Evolutionary conservation across 768 basidiomycete genomes (phyloP), one percentile per base, ranked within the genome.

Genomic region (Hemileccinum rubropunctum): DNA sequence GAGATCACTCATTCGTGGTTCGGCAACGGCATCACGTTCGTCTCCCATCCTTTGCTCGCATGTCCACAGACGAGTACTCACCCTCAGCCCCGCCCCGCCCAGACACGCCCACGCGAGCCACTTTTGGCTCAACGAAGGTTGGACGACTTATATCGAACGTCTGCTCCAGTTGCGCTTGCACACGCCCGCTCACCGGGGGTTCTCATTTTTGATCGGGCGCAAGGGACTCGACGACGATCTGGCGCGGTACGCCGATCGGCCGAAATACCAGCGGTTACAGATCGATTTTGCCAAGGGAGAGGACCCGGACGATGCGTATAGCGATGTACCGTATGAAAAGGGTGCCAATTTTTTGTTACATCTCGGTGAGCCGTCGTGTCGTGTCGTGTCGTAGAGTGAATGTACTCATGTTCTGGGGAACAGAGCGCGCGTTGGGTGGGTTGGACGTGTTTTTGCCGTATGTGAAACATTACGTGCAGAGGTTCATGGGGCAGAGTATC

Each of bases 101-200:
- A 80, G 84, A 0, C 86, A 88, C 44, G 82, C 84, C 1, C 62
- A 90, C 50, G 81, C 86, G 3, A 76, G 79, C 4, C 87, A 90
- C 67, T 91, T 91, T 71, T 91, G 89, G 88, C 80, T 93, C 34
- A 93, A 92, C 64, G 89, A 94, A 72, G 88, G 92, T 23, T 95
- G 90, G 87, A 97, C 95, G 28, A 94, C 90, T 0, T 98, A 94
- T 62, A 84, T 90, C 27, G 95, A 98, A 64, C 83, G 93, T 14
- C 69, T 95, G 6, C 73, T 95, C 45, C 82, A 83, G 42, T 75
- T 83, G 51, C 70, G 74, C 38, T 71, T 93, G 3, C 82, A 92
- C 65, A 80, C 86, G 0, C 82, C 88, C 15, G 82, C 84, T 0
- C 83, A 86, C 46, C 83, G 93, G 37, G 91, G 82, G 15, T 90